Evolutionary conservation across 2,329 filamentous ascomycete genomes (phyloP).

Genomic region (Chrysosporium queenslandicum): DNA sequence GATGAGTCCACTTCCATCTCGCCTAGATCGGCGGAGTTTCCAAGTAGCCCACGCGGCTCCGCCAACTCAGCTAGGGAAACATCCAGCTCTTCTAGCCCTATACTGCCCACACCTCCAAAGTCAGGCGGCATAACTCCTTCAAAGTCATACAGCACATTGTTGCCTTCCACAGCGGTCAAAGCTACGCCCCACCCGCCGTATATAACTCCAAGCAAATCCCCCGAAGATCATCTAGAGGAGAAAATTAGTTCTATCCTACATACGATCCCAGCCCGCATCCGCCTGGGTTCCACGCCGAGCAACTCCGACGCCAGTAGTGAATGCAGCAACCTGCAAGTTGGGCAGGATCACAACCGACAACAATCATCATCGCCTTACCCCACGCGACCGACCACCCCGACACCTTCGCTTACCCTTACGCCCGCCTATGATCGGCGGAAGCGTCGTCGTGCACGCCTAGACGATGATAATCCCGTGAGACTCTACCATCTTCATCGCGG

Average conservation of each 20-base stretch:
- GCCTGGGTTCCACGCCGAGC: slow-evolving; percentile 46
- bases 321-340: background rate
- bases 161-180: background rate
- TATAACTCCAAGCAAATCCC: slow-evolving; percentile 22
- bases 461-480: slow-evolving; percentile 64
- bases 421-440: slow-evolving; percentile 41
- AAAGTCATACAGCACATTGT: slow-evolving; percentile 34
- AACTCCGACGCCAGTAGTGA: slow-evolving; percentile 7
- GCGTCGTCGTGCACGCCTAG: slow-evolving; percentile 25
- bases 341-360: slow-evolving; percentile 27
- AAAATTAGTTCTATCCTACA: slow-evolving; percentile 72
- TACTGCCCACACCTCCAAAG: background rate
- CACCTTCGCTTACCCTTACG: slow-evolving; percentile 59
- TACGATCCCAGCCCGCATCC: slow-evolving; percentile 69
- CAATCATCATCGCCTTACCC: slow-evolving; percentile 28
- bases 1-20: background rate
- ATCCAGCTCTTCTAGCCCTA: slow-evolving; percentile 1
- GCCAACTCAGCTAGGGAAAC: background rate
- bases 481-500: slow-evolving; percentile 83
- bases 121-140: slow-evolving; percentile 13
- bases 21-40: background rate
- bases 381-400: slow-evolving; percentile 46
- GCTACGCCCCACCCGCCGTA: slow-evolving; percentile 20
- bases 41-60: slow-evolving; percentile 3
- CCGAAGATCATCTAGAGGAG: slow-evolving; percentile 62